These are phyloP conservation scores for Talaromyces stipitatus DNA, from an alignment of 495 filamentous ascomycete genomes.

Conservation along the genomic window DNA sequence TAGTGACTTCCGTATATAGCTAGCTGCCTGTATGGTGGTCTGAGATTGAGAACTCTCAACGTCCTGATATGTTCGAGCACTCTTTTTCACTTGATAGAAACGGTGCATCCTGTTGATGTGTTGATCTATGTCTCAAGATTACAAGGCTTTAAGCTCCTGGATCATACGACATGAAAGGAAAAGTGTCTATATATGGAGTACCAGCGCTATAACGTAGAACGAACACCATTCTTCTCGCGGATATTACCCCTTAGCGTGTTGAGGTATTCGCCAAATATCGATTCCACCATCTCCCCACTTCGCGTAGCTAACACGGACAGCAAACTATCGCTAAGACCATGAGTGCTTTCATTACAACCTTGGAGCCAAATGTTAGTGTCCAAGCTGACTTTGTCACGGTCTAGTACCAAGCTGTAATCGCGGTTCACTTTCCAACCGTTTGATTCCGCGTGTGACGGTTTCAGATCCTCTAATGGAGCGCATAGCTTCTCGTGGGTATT, in stretches of 20 bases:
- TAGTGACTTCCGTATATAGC: background rate
- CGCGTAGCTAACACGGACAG: conserved; percentile 69
- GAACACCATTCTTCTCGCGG: background rate
- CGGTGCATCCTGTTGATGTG: too few species aligned
- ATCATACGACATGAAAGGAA: background rate
- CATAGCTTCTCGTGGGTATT: conserved; percentile 76
- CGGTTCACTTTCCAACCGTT: conserved; percentile 38
- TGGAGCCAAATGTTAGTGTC: conserved; percentile 83
- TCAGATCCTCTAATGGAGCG: conserved; percentile 50
- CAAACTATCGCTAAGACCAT: conserved; percentile 78
- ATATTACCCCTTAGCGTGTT: background rate
- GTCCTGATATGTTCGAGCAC: too few species aligned
- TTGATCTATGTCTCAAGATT: too few species aligned
- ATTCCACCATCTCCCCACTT: conserved; percentile 70
- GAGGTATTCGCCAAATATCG: conserved; percentile 55
- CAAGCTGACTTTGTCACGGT: conserved; percentile 50
- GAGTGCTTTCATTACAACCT: conserved; percentile 87
- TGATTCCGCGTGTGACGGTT: conserved; percentile 39
- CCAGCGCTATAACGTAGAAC: background rate
- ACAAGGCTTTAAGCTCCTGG: too few species aligned
- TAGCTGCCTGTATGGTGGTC: background rate
- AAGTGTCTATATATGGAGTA: background rate
- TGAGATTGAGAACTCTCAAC: too few species aligned
- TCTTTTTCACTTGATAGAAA: too few species aligned
- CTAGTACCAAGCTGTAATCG: conserved; percentile 69